Evolutionary conservation across 352 stramenopile species (phyloP).

Genomic region (Peronospora belbahrii): DNA sequence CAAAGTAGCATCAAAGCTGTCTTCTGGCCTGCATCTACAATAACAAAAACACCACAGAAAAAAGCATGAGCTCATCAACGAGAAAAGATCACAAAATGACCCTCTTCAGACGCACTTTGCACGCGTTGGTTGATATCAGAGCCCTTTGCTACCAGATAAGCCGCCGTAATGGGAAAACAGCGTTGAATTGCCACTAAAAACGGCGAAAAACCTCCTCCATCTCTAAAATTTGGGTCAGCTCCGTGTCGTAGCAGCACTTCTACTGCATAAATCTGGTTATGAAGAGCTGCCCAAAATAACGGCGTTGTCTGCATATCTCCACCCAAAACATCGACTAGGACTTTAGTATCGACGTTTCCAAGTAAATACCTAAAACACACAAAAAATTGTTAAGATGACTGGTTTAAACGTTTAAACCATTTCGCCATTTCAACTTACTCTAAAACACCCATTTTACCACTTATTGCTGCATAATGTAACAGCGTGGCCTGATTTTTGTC

Average conservation of each 20-base stretch:
- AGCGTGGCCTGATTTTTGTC: slow-evolving; percentile 53
- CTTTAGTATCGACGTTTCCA: slow-evolving; percentile 20
- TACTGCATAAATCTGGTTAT: slow-evolving; percentile 78
- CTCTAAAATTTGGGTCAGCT: slow-evolving; percentile 43
- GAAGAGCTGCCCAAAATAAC: slow-evolving; percentile 63
- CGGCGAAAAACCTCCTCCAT: slow-evolving; percentile 45
- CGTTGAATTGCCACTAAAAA: slow-evolving; percentile 66
- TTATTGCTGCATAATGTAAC: slow-evolving; percentile 71
- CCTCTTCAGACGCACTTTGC: slow-evolving; percentile 19
- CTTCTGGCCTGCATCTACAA: slow-evolving; percentile 23
- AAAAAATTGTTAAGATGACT: background rate
- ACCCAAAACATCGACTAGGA: slow-evolving; percentile 46
- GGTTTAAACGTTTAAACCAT: background rate
- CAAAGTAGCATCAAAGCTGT: slow-evolving; percentile 71
- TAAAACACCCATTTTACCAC: slow-evolving; percentile 70
- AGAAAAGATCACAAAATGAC: too few relatives aligned
- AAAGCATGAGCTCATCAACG: too few relatives aligned
- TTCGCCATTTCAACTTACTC: slow-evolving; percentile 31
- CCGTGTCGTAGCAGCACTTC: slow-evolving; percentile 59
- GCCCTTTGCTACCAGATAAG: slow-evolving; percentile 73
- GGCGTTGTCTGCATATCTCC: slow-evolving; percentile 57
- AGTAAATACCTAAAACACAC: slow-evolving; percentile 41
- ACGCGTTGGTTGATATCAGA: slow-evolving; percentile 51
- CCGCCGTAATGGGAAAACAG: slow-evolving; percentile 67
- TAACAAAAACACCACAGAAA: background rate